A percentile compares a stretch with the other conserved stretches of the same genome.
Conservation (phyloP, 2,329 filamentous ascomycete genomes). For the Epichloe hybrida region DNA sequence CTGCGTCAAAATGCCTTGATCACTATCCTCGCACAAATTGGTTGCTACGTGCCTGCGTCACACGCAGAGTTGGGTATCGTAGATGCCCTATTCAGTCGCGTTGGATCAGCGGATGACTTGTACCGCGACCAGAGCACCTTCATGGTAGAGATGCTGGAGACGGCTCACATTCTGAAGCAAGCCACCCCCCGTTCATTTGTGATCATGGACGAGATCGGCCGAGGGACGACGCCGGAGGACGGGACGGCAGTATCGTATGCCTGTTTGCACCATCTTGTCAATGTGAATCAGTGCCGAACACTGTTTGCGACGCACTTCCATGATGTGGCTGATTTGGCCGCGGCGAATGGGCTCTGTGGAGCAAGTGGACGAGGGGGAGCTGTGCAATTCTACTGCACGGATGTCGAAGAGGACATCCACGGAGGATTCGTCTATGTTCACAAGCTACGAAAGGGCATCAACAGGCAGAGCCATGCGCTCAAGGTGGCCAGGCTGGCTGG, state of each 20-base stretch:
- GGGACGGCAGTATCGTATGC: constrained; percentile 84
- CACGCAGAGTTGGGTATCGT: constrained; percentile 80
- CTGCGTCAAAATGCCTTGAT: constrained; percentile 91
- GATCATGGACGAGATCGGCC: constrained; percentile 96
- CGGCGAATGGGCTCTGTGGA: constrained; percentile 30
- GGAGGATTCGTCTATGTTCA: constrained; percentile 79
- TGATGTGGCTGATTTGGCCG: constrained; percentile 62
- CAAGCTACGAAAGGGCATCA: constrained; percentile 66
- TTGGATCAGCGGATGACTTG: constrained; percentile 90
- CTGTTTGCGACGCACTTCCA: constrained; percentile 97
- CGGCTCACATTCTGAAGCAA: constrained; percentile 73
- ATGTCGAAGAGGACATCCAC: constrained; percentile 60
- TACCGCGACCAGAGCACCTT: constrained; percentile 93
- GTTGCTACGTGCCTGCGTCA: constrained; percentile 81
- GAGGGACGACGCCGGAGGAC: constrained; percentile 87
- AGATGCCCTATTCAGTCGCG: constrained; percentile 90
- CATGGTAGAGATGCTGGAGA: constrained; percentile 99
- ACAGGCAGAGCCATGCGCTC: constrained; percentile 76
- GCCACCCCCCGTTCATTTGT: constrained; percentile 79
- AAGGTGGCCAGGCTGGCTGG: constrained; percentile 89
- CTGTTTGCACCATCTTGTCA: constrained; percentile 69
- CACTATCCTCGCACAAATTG: constrained; percentile 82
- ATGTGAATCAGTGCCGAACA: constrained; percentile 62
- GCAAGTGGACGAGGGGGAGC: constrained; percentile 19
- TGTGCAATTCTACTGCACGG: constrained; percentile 74